Percentiles rank a stretch among this genome's conserved stretches.
phyloP scores from a whole-genome alignment of 352 stramenopile genomes.

The Pythium grandisporangium region DNA sequence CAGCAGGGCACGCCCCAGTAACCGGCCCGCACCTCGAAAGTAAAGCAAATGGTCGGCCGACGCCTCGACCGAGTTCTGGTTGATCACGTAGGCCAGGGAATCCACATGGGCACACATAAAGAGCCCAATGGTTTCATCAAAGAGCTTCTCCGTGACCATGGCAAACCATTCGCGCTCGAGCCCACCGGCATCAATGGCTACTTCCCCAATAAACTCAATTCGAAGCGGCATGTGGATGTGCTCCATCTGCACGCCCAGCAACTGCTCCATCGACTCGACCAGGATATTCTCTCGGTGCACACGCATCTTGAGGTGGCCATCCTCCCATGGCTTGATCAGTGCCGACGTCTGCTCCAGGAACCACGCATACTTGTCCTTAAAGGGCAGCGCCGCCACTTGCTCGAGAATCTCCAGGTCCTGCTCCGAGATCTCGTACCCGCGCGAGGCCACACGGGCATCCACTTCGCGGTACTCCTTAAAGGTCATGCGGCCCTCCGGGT shows the following conservation, averaged over 20 bases:
- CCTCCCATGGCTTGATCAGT: slow-evolving; percentile 79
- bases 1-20: slow-evolving; percentile 94
- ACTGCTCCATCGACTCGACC: slow-evolving; percentile 79
- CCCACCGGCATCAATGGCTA: slow-evolving; percentile 85
- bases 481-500: slow-evolving; percentile 79
- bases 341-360: slow-evolving; percentile 79
- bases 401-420: slow-evolving; percentile 83
- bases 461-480: slow-evolving; percentile 87
- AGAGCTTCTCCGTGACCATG: slow-evolving; percentile 77
- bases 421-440: slow-evolving; percentile 83
- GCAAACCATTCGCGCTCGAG: slow-evolving; percentile 86
- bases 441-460: slow-evolving; percentile 72
- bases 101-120: slow-evolving; percentile 84
- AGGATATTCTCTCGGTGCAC: slow-evolving; percentile 80
- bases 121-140: slow-evolving; percentile 80
- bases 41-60: slow-evolving; percentile 95
- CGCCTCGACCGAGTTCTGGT: slow-evolving; percentile 71
- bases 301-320: slow-evolving; percentile 80
- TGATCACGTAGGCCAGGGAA: slow-evolving; percentile 75
- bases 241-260: slow-evolving; percentile 78
- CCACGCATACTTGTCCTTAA: slow-evolving; percentile 86
- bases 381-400: slow-evolving; percentile 73
- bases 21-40: slow-evolving; percentile 92
- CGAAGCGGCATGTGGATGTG: slow-evolving; percentile 82
- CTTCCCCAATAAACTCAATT: slow-evolving; percentile 86